A percentile compares a stretch with the other conserved stretches of the same genome.
phyloP scores from a whole-genome alignment of 306 rosid species.

The Corylus americana region DNA sequence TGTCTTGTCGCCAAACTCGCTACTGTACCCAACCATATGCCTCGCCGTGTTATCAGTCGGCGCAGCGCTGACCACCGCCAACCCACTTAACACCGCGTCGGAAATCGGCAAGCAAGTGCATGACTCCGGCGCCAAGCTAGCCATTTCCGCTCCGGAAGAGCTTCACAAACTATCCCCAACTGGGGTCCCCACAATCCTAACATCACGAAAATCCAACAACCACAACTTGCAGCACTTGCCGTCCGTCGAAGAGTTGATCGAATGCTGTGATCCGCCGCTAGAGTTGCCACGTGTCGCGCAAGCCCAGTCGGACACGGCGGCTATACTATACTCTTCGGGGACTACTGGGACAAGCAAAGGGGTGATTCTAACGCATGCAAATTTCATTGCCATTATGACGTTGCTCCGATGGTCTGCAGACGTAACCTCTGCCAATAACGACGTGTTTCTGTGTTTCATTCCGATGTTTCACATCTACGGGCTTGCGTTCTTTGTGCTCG shows the following conservation, averaged over 20 bases:
- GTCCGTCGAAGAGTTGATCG: conserved; percentile 68
- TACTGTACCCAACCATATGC: conserved; percentile 64
- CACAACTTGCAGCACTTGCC: neutral
- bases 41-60: conserved; percentile 74
- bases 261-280: conserved; percentile 47
- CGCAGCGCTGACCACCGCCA: conserved; percentile 73
- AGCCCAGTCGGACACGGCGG: conserved; percentile 76
- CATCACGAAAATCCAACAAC: conserved; percentile 31
- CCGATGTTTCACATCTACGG: conserved; percentile 93
- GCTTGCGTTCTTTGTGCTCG: conserved; percentile 67
- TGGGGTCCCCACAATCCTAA: conserved; percentile 62
- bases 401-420: conserved; percentile 60
- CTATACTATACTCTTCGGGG: conserved; percentile 85
- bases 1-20: conserved; percentile 65
- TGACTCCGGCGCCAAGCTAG: conserved; percentile 71
- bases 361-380: conserved; percentile 73
- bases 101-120: conserved; percentile 72
- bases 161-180: conserved; percentile 57
- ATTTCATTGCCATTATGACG: conserved; percentile 52
- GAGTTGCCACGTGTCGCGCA: conserved; percentile 38
- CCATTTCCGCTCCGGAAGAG: conserved; percentile 70
- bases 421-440: conserved; percentile 41
- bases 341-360: conserved; percentile 91
- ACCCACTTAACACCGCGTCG: conserved; percentile 65
- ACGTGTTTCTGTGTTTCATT: conserved; percentile 76